A percentile compares a stretch with the other conserved stretches of the same genome.
Conservation (phyloP, 2,329 filamentous ascomycete genomes). For the Hypocreales sp. region DNA sequence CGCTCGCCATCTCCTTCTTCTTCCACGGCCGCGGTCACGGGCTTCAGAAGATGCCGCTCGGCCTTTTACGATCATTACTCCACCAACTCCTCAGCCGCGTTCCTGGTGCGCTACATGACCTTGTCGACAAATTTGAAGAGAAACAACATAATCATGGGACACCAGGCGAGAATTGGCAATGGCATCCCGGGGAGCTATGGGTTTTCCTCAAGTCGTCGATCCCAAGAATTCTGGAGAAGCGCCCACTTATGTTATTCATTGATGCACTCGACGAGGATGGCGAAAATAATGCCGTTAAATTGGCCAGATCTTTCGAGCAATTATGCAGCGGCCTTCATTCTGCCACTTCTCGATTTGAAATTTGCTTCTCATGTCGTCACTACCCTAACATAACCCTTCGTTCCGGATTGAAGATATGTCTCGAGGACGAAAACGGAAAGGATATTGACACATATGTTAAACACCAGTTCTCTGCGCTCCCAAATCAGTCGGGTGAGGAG, state of each 20-base stretch:
- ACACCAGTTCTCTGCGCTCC: no score
- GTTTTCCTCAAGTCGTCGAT: conserved; percentile 8
- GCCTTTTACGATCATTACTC: conserved; percentile 19
- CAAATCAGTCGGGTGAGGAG: no score
- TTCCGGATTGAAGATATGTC: no score
- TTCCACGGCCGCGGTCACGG: conserved; percentile 16
- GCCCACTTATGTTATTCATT: conserved; percentile 12
- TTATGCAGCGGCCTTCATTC: no score
- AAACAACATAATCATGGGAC: conserved; percentile 3
- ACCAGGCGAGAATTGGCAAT: conserved; percentile 10
- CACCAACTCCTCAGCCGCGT: conserved; percentile 15
- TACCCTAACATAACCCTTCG: no score
- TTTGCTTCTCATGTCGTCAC: background rate
- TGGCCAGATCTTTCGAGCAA: no score
- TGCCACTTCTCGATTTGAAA: no score
- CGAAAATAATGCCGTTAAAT: conserved; percentile 8
- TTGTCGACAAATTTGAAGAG: conserved; percentile 6
- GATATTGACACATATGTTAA: no score
- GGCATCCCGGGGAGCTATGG: conserved; percentile 10
- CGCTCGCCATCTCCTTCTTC: no score
- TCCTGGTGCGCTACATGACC: conserved; percentile 6
- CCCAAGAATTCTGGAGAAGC: conserved; percentile 5
- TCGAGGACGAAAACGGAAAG: no score
- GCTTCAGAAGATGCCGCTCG: conserved; percentile 16
- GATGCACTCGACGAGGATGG: conserved; percentile 21